Percentiles rank a stretch among this genome's conserved stretches.
Evolutionary conservation across 305 asterid genomes (phyloP).

Genomic region (Fraxinus angustifolia): DNA sequence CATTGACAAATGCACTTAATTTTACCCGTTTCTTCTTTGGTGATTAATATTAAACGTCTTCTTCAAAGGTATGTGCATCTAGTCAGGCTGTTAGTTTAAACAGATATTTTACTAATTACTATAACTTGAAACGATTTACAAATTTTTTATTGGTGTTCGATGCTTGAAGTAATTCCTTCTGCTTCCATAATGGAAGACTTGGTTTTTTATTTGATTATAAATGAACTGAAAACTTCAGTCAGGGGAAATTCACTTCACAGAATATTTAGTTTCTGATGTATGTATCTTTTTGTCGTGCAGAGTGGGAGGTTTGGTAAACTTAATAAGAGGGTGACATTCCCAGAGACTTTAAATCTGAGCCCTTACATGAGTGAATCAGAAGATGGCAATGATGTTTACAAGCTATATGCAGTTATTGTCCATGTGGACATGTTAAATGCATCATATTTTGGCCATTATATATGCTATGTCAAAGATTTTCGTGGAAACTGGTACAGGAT

Average conservation of each 20-base stretch:
- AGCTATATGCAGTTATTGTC: slow-evolving; percentile 89
- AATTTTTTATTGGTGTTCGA: background rate
- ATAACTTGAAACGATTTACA: background rate
- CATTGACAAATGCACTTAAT: background rate
- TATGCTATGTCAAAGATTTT: slow-evolving; percentile 81
- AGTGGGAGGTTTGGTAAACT: slow-evolving; percentile 95
- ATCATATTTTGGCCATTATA: slow-evolving; percentile 90
- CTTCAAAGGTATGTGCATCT: background rate
- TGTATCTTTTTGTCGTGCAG: slow-evolving; percentile 37
- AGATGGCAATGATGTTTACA: slow-evolving; percentile 66
- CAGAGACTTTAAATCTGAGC: slow-evolving; percentile 70
- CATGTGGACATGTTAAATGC: slow-evolving; percentile 98
- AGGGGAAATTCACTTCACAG: slow-evolving; percentile 1
- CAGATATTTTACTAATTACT: background rate
- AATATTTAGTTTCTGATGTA: slow-evolving; percentile 17
- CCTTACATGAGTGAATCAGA: slow-evolving; percentile 72
- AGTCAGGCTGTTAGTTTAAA: background rate
- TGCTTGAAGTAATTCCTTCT: background rate
- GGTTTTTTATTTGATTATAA: background rate
- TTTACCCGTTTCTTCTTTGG: background rate
- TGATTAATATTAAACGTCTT: background rate
- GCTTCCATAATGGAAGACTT: background rate
- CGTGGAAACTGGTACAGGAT: slow-evolving; percentile 79
- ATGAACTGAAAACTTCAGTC: background rate
- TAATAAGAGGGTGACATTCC: slow-evolving; percentile 89